A percentile compares a stretch with the other conserved stretches of the same genome.
Evolutionary conservation across 306 rosid species (phyloP).

Genomic region (Fragaria nilgerrensis): DNA sequence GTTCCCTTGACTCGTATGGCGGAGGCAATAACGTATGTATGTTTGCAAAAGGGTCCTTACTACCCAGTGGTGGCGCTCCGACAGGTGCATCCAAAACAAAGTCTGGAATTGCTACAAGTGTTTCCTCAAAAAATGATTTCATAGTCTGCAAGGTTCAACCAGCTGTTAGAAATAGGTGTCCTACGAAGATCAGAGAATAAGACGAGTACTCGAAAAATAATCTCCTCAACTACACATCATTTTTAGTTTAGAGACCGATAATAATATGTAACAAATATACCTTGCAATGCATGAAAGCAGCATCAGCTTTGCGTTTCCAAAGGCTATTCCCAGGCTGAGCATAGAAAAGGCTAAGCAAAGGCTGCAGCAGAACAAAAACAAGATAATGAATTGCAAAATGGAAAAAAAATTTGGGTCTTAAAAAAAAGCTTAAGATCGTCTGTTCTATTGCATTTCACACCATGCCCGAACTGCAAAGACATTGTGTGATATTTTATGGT

Average conservation of each 20-base stretch:
- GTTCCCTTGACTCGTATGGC: slow-evolving; percentile 48
- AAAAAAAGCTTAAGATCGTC: not conserved
- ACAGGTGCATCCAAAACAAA: slow-evolving; percentile 70
- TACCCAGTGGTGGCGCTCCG: slow-evolving; percentile 39
- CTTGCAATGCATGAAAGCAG: slow-evolving; percentile 68
- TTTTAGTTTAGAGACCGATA: not conserved
- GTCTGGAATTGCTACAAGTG: slow-evolving; percentile 82
- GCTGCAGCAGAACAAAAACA: slow-evolving; percentile 50
- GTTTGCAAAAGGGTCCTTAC: slow-evolving; percentile 61
- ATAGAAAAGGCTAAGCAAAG: slow-evolving; percentile 70
- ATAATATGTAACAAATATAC: slow-evolving; percentile 23
- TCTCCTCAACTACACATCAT: not conserved
- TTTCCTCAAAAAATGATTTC: slow-evolving; percentile 81
- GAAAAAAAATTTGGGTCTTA: not conserved
- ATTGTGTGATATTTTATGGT: not conserved
- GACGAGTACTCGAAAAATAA: not conserved
- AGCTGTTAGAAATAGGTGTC: not conserved
- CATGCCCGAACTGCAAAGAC: not conserved
- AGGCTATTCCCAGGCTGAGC: slow-evolving; percentile 80
- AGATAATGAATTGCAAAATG: not conserved
- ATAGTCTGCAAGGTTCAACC: slow-evolving; percentile 55
- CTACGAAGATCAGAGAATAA: not conserved
- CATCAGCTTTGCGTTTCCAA: slow-evolving; percentile 96
- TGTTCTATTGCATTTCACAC: not conserved
- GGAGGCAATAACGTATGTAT: slow-evolving; percentile 56